phyloP scores from a whole-genome alignment of 2,329 filamentous ascomycete species.

The Bipolaris oryzae region DNA sequence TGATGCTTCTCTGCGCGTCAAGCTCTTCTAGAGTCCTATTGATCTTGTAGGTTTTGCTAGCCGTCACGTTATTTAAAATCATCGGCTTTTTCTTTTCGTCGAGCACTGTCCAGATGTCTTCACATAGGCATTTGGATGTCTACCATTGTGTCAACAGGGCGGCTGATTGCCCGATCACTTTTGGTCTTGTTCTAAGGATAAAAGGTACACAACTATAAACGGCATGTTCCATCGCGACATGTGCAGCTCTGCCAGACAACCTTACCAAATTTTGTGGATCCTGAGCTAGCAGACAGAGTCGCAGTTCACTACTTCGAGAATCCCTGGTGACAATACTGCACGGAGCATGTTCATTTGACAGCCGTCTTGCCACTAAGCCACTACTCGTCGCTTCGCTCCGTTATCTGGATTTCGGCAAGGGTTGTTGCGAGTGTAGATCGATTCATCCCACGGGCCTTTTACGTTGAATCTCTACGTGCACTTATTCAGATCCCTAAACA shows the following conservation, averaged over 20 bases:
- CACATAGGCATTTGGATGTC: background rate
- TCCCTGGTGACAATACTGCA: slow-evolving; percentile 11
- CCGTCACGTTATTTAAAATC: background rate
- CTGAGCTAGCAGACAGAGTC: slow-evolving; percentile 9
- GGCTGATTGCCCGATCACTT: slow-evolving; percentile 33
- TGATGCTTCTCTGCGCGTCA: background rate
- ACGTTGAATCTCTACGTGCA: slow-evolving; percentile 21
- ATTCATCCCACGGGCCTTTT: slow-evolving; percentile 17
- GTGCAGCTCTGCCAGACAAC: slow-evolving; percentile 6
- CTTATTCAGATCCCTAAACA: slow-evolving; percentile 39
- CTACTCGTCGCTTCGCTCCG: slow-evolving; percentile 14
- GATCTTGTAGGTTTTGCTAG: background rate
- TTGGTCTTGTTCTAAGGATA: slow-evolving; percentile 18
- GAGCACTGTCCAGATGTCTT: slow-evolving; percentile 1
- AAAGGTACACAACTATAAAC: slow-evolving; percentile 4
- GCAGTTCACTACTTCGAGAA: slow-evolving; percentile 2
- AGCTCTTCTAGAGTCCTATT: background rate
- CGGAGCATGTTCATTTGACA: slow-evolving; percentile 20
- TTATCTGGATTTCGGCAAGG: slow-evolving; percentile 24
- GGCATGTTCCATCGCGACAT: background rate
- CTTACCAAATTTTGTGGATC: slow-evolving; percentile 22
- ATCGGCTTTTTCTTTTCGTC: background rate
- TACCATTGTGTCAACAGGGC: slow-evolving; percentile 4
- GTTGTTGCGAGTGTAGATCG: slow-evolving; percentile 26
- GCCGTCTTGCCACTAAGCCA: slow-evolving; percentile 16